Base-by-base conservation (phyloP, 345 rosid genomes). In the Lepidium sativum region DNA sequence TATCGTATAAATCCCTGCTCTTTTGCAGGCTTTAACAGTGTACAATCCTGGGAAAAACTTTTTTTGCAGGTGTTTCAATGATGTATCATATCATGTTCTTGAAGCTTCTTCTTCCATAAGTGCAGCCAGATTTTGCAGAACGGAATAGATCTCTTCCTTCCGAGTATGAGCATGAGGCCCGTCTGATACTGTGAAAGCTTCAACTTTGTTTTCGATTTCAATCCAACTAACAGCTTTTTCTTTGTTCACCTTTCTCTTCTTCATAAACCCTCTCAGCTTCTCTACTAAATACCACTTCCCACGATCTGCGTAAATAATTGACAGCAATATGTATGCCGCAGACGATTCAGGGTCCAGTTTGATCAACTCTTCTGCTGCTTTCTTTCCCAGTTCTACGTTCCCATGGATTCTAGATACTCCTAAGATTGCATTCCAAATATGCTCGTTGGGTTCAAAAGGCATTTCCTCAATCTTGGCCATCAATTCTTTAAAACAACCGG, bases 211-310 rank as follows among this genome's bases (percentile, higher is more conserved):
- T 17, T 75, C 80, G 11, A 73, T 75, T 67, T 78, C 82, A 68
- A 83, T 81, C 97, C 89, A 86, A 78, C 89, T 86, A 47, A 74
- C 29, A 39, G 79, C 86, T 72, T 49, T 78, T 60, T 87, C 87
- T 80, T 85, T 81, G 32, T 20, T 78, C 50, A 77, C 74, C 3
- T 12, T 55, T 70, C 83, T 78, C 64, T 70, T 55, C 49, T 77
- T 60, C 92, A 84, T 80, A 43, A 76, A 73, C 68, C 73, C 78
- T 68, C 87, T 85, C 62, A 80, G 82, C 58, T 72, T 76, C 79
- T 79, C 86, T 9, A 74, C 89, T 47, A 52, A 70, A 54, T 82
- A 83, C 92, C 86, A 78, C 60, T 71, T 76, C 61, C 91, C 86
- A 42, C 69, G 81, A 14, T 67, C 75, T 21, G 84, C 80, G 42